A percentile compares a stretch with the other conserved stretches of the same genome.
Conservation (phyloP, 176 grass and related monocot species). For the Ampelocalamus luodianensis region DNA sequence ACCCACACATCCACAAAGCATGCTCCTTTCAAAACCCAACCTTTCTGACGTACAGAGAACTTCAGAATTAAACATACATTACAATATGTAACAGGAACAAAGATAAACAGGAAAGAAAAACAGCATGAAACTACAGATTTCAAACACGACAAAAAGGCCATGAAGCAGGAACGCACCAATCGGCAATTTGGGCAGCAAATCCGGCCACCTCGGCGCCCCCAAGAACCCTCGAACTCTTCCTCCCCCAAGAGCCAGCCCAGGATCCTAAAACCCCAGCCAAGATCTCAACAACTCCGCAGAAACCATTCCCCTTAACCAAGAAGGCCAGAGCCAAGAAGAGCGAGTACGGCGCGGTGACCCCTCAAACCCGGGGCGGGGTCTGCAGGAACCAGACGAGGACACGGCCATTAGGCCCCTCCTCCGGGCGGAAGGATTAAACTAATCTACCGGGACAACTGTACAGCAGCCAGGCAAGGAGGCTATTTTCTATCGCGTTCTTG, state of each 20-base stretch:
- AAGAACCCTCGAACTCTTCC: neutral
- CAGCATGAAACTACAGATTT: neutral
- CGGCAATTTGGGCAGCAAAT: neutral
- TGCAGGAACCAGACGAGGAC: slow-evolving; percentile 43
- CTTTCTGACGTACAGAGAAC: neutral
- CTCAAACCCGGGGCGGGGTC: slow-evolving; percentile 48
- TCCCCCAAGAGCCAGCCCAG: neutral
- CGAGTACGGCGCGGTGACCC: slow-evolving; percentile 35
- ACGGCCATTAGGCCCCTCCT: slow-evolving; percentile 47
- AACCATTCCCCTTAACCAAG: slow-evolving; percentile 31
- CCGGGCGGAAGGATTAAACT: slow-evolving; percentile 46
- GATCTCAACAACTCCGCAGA: slow-evolving; percentile 40
- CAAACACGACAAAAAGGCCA: neutral
- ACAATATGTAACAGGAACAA: neutral
- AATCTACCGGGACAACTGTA: slow-evolving; percentile 48
- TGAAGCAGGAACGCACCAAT: slow-evolving; percentile 27
- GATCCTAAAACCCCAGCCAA: slow-evolving; percentile 23
- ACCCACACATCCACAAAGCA: slow-evolving; percentile 9
- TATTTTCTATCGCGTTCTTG: slow-evolving; percentile 6
- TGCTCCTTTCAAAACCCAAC: neutral
- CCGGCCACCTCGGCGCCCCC: neutral
- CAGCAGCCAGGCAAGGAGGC: slow-evolving; percentile 9
- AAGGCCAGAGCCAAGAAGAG: slow-evolving; percentile 9
- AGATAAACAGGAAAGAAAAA: neutral
- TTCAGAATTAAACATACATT: neutral